Evolutionary conservation across 2,329 filamentous ascomycete genomes (phyloP).

Genomic region (Sclerotinia minor): DNA sequence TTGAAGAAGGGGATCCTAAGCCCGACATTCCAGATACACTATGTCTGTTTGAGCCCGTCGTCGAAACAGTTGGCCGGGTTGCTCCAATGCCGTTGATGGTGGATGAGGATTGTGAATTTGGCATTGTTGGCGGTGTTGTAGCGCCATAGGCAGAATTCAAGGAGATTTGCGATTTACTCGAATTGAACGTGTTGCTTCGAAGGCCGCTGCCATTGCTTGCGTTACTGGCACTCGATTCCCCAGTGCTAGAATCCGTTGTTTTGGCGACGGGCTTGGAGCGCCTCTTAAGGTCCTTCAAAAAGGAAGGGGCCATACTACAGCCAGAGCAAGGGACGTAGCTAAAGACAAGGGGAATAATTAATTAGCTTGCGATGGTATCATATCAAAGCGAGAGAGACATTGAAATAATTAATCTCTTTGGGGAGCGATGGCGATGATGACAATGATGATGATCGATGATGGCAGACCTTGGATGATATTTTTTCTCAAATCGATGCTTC

Average conservation of each 20-base stretch:
- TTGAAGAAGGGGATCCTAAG: slow-evolving; percentile 56
- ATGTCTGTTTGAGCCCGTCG: slow-evolving; percentile 53
- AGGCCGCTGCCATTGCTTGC: slow-evolving; percentile 46
- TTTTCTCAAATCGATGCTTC: background rate
- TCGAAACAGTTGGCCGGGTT: slow-evolving; percentile 48
- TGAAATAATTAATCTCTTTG: background rate
- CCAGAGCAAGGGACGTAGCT: slow-evolving; percentile 10
- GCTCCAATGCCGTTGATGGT: slow-evolving; percentile 60
- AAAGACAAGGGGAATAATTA: background rate
- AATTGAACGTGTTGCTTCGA: slow-evolving; percentile 49
- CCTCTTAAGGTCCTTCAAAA: slow-evolving; percentile 75
- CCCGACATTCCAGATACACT: slow-evolving; percentile 67
- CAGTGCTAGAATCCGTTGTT: slow-evolving; percentile 53
- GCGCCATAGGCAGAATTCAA: slow-evolving; percentile 50
- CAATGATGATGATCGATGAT: slow-evolving; percentile 5
- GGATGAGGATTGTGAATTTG: slow-evolving; percentile 55
- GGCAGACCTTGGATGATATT: slow-evolving; percentile 4
- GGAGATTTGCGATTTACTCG: slow-evolving; percentile 62
- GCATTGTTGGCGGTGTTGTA: slow-evolving; percentile 51
- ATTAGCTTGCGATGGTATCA: slow-evolving; percentile 8
- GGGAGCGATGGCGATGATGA: background rate
- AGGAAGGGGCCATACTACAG: slow-evolving; percentile 57
- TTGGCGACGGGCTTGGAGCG: slow-evolving; percentile 74
- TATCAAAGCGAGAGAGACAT: slow-evolving; percentile 3
- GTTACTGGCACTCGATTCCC: slow-evolving; percentile 19